Conservation (phyloP, 805 yeast species). For the Limtongozyma cylindracea region DNA sequence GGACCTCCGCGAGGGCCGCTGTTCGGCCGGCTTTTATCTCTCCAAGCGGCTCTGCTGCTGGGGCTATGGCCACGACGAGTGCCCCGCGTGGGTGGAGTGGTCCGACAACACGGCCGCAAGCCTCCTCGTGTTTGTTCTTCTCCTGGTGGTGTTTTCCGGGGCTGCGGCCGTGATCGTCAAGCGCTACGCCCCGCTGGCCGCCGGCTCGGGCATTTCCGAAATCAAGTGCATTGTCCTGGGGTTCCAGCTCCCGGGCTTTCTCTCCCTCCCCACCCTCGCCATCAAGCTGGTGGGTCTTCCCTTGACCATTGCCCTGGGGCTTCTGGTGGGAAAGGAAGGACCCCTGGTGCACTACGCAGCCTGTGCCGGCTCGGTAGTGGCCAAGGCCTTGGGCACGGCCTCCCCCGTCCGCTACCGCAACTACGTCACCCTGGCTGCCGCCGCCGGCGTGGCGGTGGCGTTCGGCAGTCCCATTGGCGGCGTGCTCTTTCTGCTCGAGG, state of each 20-base stretch:
- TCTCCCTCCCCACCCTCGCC: conserved; percentile 43
- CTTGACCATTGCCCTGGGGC: conserved; percentile 75
- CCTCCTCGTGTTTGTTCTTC: conserved; percentile 29
- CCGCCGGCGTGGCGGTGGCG: conserved; percentile 98
- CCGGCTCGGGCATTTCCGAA: conserved; percentile 95
- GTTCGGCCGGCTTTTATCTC: conserved; percentile 41
- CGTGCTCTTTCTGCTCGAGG: conserved; percentile 80
- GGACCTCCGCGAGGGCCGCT: conserved; percentile 55
- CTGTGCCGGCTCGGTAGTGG: conserved; percentile 74
- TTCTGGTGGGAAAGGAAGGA: conserved; percentile 93
- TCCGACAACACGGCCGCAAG: conserved; percentile 15
- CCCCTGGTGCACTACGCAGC: conserved; percentile 97
- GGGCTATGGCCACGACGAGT: conserved; percentile 17
- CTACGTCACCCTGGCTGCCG: conserved; percentile 70
- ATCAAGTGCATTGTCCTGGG: conserved; percentile 90
- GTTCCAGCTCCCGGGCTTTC: conserved; percentile 52
- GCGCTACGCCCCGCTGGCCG: conserved; percentile 64
- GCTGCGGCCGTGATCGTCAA: conserved; percentile 46
- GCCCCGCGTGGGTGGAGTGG: conserved; percentile 58
- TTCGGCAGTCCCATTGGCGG: conserved; percentile 96
- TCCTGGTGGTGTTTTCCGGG: conserved; percentile 37
- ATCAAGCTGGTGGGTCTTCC: conserved; percentile 72
- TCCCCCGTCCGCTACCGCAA: conserved; percentile 28
- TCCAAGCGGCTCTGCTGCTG: conserved; percentile 67
- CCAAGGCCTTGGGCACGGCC: too few species aligned